These are phyloP conservation scores for Tricholoma sp. DNA, from an alignment of 768 basidiomycete genomes.

Conservation along the genomic window DNA sequence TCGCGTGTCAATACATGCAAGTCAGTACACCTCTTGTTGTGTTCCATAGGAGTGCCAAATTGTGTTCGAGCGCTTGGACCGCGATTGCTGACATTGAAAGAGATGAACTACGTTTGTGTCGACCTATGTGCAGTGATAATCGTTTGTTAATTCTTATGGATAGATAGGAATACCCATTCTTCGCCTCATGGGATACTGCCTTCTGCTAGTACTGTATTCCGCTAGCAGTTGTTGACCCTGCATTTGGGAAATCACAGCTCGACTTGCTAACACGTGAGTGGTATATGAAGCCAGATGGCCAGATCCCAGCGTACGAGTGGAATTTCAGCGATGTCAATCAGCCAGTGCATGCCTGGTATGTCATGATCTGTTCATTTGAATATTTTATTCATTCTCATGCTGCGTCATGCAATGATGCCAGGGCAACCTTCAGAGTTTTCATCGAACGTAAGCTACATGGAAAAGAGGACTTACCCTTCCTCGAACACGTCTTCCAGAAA, in stretches of 20 bases:
- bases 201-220: slow-evolving; percentile 99
- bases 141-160: slow-evolving; percentile 5
- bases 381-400: background rate
- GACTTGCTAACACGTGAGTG: slow-evolving; percentile 96
- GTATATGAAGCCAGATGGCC: slow-evolving; percentile 99
- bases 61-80: no score
- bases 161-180: slow-evolving; percentile 99
- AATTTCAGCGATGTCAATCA: slow-evolving; percentile 99
- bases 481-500: slow-evolving; percentile 99
- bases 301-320: slow-evolving; percentile 99
- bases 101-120: slow-evolving; percentile 39
- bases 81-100: no score
- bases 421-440: slow-evolving; percentile 97
- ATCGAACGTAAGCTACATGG: slow-evolving; percentile 96
- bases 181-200: slow-evolving; percentile 98
- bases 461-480: slow-evolving; percentile 82
- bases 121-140: background rate
- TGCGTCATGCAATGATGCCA: slow-evolving; percentile 20
- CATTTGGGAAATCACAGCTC: slow-evolving; percentile 96
- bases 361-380: background rate
- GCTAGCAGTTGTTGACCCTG: slow-evolving; percentile 90
- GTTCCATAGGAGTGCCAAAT: no score
- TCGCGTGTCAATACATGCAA: no score
- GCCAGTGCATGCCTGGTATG: slow-evolving; percentile 94
- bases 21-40: no score